Percentiles rank a stretch among this genome's conserved stretches.
Evolutionary conservation across 2,329 filamentous ascomycete species (phyloP).

Genomic region (Escovopsis sp.): DNA sequence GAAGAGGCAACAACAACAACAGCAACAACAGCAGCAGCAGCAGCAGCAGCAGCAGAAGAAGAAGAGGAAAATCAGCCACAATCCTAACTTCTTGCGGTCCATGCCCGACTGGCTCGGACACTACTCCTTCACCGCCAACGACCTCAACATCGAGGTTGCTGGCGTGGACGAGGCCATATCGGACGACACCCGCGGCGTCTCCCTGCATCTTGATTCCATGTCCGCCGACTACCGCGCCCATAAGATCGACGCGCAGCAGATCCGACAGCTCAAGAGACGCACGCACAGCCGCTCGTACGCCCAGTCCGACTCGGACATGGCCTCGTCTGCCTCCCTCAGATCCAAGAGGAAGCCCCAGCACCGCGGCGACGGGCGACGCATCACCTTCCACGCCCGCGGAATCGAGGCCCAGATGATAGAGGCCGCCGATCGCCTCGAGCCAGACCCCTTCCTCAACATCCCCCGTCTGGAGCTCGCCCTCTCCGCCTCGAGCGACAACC

Average conservation of each 20-base stretch:
- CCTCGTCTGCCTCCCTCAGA: conserved; percentile 22
- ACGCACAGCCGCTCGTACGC: conserved; percentile 58
- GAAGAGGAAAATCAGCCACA: conserved; percentile 33
- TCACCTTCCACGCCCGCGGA: conserved; percentile 67
- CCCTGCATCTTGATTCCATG: conserved; percentile 76
- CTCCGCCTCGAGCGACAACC: conserved; percentile 69
- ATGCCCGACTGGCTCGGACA: conserved; percentile 75
- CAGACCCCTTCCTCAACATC: conserved; percentile 71
- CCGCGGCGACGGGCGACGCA: conserved; percentile 60
- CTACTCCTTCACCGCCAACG: conserved; percentile 70
- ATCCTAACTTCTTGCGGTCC: conserved; percentile 57
- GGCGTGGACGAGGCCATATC: conserved; percentile 77
- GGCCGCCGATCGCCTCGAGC: conserved; percentile 66
- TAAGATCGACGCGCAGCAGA: conserved; percentile 48
- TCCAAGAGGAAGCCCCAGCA: conserved; percentile 36
- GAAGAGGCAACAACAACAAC: no score
- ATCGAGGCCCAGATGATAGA: conserved; percentile 88
- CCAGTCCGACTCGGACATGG: conserved; percentile 51
- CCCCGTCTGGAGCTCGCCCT: conserved; percentile 79
- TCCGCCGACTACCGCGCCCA: conserved; percentile 80
- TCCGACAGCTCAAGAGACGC: conserved; percentile 48
- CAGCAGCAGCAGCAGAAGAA: no score
- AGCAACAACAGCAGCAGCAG: no score
- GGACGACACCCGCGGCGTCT: conserved; percentile 64
- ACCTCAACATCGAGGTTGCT: conserved; percentile 82